phyloP scores from a whole-genome alignment of 177 flowering plant genomes.

The Viscum album region DNA sequence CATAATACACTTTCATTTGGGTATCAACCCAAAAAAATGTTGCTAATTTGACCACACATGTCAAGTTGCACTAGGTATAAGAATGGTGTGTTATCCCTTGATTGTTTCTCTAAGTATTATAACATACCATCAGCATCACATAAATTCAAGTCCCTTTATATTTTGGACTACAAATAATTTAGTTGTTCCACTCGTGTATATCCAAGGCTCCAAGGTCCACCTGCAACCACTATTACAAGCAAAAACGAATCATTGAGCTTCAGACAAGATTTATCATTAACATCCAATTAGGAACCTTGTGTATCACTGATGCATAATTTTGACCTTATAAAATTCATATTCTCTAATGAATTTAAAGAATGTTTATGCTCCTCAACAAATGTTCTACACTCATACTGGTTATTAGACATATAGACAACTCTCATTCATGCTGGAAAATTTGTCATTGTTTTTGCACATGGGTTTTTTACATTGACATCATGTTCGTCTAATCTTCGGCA shows the following conservation, averaged over 20 bases:
- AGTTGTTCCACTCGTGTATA: neutral
- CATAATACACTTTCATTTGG: neutral
- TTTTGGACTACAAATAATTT: neutral
- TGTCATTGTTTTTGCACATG: too few relatives aligned
- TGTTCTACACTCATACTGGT: too few relatives aligned
- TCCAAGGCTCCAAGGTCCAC: neutral
- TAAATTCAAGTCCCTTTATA: neutral
- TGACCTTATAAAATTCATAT: neutral
- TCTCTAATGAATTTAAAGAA: neutral
- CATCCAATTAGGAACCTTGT: neutral
- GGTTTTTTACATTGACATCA: too few relatives aligned
- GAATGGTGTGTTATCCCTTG: neutral
- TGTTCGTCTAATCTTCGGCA: too few relatives aligned
- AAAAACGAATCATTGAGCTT: neutral
- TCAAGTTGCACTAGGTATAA: neutral
- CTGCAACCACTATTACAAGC: neutral
- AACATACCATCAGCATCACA: neutral
- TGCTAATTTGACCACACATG: neutral
- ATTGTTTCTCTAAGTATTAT: neutral
- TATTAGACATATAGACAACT: too few relatives aligned
- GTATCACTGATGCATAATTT: neutral
- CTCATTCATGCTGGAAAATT: too few relatives aligned
- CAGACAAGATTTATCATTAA: neutral
- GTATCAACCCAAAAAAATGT: constrained; percentile 4
- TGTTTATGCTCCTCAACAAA: too few relatives aligned